Base-by-base conservation (phyloP, 2,329 filamentous ascomycete species). In the Ophiognomonia clavigignenti-juglandacearum region DNA sequence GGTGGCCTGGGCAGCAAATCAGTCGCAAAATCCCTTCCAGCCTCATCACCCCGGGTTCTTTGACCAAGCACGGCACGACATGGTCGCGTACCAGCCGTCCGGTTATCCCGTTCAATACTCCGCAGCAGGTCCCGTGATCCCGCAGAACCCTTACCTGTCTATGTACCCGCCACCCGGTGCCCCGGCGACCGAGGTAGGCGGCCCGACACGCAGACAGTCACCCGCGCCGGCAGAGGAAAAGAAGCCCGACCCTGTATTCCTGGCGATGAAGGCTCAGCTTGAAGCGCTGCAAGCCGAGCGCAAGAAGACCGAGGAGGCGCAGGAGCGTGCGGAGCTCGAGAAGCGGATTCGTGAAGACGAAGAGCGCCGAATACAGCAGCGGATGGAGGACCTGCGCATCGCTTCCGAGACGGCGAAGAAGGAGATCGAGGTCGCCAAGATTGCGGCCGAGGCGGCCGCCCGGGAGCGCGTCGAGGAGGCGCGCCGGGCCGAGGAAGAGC, bases 201-300 rank as follows among this genome's bases (percentile, higher is more conserved):
- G 66, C 1, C 66, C 57, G 13, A 59, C 54, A n/a, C 55, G 66
- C 3, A 43, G 39, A 18, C 48, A 60, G 4, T 71, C 73, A 5
- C 68, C 71, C 2, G 64, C 68, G 1, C 66, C 67, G 6, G 56
- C 59, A 0, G 45, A 53, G 9, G 56, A 60, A 26, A 64, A 68
- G 56, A 68, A 69, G 48, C 64, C 65, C 13, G 45, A 85, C 44
- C 72, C 76, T 2, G 77, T 85, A 47, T 80, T 80, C 56, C 69
- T 84, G 52, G 70, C 70, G n/a, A 73, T 84, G 47, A 75, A 83
- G 52, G 73, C 78, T 52, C 75, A 85, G 55, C 64, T 87, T 14
- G 70, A 73, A 11, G 64, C 66, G 9, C 68, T 78, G 36, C 71
- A 78, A 52, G 66, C 63, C 4, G 69, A 69, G 24, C 64, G 73